Base-by-base conservation (phyloP, 2,329 filamentous ascomycete species). In the Moelleriella libera region DNA sequence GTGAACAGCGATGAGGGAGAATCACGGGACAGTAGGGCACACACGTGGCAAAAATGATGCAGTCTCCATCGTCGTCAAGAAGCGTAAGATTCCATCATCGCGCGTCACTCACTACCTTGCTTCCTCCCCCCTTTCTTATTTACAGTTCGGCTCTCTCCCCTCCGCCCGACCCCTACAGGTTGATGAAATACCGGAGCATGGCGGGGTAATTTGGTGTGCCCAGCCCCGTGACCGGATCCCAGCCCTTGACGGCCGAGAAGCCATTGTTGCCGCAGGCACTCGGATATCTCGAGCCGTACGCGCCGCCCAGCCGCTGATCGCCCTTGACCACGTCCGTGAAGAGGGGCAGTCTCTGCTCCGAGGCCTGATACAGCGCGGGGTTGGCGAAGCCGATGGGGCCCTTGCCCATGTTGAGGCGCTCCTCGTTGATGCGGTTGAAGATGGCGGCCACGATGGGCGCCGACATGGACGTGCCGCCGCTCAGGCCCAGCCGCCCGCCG, bases 401-500 rank as follows among this genome's bases (percentile, higher is more conserved):
- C 55, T 62, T 63, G 7, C 58, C 57, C 1, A 51, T 55, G n/a
- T 48, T 48, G 43, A 63, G 42, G 8, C 59, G 53, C 51, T 58
- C 56, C 41, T 56, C 59, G 30, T 63, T 63, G 6, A 62, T 55
- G 43, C 62, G 51, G n/a, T 53, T 59, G 41, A 66, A 51, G 47
- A 68, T 61, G 37, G 55, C 54, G 5, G 54, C 62, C n/a, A 64
- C 60, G 11, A 61, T 56, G 2, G 63, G 64, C 5, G 60, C 60
- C 5, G 61, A 58, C 34, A 59, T 61, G 45, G 68, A 73, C 0
- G 76, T 79, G 11, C 74, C 75, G 45, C 64, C 73, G 0, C 70
- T 64, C 30, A 69, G 59, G 0, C 55, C 53, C 47, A 69, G 69
- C 5, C 57, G 54, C 21, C 69, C 69, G 44, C 70, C 58, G 32